Evolutionary conservation across 2,329 filamentous ascomycete species (phyloP).

Genomic region (Penicillium frequentans): DNA sequence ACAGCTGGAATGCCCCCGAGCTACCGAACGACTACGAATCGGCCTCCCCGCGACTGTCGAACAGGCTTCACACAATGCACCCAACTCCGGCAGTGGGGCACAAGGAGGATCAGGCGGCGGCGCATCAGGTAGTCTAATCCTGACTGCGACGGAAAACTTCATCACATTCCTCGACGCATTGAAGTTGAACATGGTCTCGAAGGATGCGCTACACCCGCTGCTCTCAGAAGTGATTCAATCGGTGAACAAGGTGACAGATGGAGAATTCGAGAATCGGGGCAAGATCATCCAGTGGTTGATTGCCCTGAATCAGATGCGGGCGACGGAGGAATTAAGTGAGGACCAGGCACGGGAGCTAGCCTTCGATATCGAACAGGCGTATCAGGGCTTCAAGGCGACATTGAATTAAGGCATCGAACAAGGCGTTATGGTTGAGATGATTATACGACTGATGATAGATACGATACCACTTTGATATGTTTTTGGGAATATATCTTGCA

Average conservation of each 20-base stretch:
- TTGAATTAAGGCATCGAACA: conserved; percentile 51
- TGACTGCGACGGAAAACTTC: conserved; percentile 94
- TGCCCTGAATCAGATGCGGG: conserved; percentile 95
- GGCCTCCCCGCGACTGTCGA: conserved; percentile 84
- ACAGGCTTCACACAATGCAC: conserved; percentile 55
- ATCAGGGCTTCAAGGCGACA: conserved; percentile 86
- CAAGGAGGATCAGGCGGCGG: conserved; percentile 28
- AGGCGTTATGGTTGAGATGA: conserved; percentile 16
- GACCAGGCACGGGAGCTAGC: conserved; percentile 86
- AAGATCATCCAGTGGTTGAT: conserved; percentile 99
- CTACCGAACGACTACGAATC: conserved; percentile 87
- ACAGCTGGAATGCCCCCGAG: conserved; percentile 89
- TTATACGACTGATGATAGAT: conserved; percentile 13
- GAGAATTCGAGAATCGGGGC: conserved; percentile 89
- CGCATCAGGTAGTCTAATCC: conserved; percentile 66
- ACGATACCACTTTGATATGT: conserved; percentile 7
- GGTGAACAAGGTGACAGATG: conserved; percentile 93
- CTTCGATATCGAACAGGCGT: conserved; percentile 91
- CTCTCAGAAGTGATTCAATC: conserved; percentile 95
- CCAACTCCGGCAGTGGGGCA: conserved; percentile 41
- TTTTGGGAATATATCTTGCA: not conserved
- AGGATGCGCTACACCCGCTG: conserved; percentile 93
- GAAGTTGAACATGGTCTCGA: conserved; percentile 86
- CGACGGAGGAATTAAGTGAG: conserved; percentile 83
- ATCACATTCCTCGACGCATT: conserved; percentile 97